A percentile compares a stretch with the other conserved stretches of the same genome.
phyloP scores from a whole-genome alignment of 345 rosid genomes.

The Eucalyptus microcorys region DNA sequence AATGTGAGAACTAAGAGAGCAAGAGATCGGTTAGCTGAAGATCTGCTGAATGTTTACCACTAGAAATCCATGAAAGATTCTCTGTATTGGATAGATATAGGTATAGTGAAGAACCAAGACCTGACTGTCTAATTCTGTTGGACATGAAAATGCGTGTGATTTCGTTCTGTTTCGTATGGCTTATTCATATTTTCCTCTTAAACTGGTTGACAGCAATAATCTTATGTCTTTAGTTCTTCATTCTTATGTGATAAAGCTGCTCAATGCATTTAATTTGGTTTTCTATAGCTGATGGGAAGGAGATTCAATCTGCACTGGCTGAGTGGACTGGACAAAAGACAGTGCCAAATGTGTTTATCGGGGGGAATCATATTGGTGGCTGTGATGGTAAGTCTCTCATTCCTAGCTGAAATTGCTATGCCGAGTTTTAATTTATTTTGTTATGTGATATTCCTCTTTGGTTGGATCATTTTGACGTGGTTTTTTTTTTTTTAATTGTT shows the following conservation, averaged over 20 bases:
- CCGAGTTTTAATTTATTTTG: not conserved
- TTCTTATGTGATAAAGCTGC: not conserved
- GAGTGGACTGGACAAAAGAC: constrained; percentile 65
- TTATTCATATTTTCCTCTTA: not conserved
- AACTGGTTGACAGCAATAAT: not conserved
- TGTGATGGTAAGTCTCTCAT: constrained; percentile 37
- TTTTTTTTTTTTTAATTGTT: not conserved
- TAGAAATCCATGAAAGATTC: not conserved
- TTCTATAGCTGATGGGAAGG: constrained; percentile 51
- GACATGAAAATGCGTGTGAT: not conserved
- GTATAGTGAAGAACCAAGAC: not conserved
- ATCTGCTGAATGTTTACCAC: not conserved
- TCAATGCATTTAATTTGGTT: not conserved
- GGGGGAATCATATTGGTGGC: constrained; percentile 80
- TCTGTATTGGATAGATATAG: not conserved
- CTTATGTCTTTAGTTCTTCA: not conserved
- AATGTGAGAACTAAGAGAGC: not conserved
- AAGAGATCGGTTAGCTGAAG: not conserved
- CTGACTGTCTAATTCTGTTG: not conserved
- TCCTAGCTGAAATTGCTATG: not conserved
- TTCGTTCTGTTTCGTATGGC: not conserved
- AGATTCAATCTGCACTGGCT: constrained; percentile 43
- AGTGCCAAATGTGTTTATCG: constrained; percentile 66
- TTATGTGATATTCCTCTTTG: not conserved
- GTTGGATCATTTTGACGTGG: not conserved